Evolutionary conservation across 163 green algal species (phyloP).

Genomic region (Volvox carteri): DNA sequence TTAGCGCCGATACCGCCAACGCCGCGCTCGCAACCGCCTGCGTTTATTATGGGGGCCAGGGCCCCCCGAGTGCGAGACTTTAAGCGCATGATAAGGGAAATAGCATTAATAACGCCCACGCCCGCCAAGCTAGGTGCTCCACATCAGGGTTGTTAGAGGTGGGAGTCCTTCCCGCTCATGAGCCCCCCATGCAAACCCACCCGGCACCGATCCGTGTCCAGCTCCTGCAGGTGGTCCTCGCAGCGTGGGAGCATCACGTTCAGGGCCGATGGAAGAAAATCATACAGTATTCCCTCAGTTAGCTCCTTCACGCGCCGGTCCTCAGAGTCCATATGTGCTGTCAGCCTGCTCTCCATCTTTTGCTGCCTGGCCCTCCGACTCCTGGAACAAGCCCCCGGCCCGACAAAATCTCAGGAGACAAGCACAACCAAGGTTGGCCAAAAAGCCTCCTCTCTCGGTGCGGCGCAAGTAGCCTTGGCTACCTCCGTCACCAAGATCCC

Average conservation of each 20-base stretch:
- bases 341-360: slow-evolving; percentile 50
- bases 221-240: slow-evolving; percentile 68
- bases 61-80: not conserved
- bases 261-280: slow-evolving; percentile 80
- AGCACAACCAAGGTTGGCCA: not conserved
- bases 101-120: too few species aligned
- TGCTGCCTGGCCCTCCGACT: slow-evolving; percentile 26
- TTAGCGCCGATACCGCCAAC: slow-evolving; percentile 72
- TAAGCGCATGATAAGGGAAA: too few species aligned
- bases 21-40: slow-evolving; percentile 78
- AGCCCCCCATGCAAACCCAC: slow-evolving; percentile 48
- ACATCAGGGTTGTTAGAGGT: too few species aligned
- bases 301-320: slow-evolving; percentile 81
- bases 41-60: not conserved
- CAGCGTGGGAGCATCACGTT: slow-evolving; percentile 73
- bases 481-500: not conserved
- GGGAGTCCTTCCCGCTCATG: too few species aligned
- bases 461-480: not conserved
- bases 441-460: not conserved
- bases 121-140: too few species aligned
- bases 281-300: slow-evolving; percentile 80
- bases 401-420: not conserved
- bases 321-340: slow-evolving; percentile 71
- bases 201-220: slow-evolving; percentile 66
- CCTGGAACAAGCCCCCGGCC: slow-evolving; percentile 31